Base-by-base conservation (phyloP, 2,329 filamentous ascomycete species). In the Aspergillus phoenicis region DNA sequence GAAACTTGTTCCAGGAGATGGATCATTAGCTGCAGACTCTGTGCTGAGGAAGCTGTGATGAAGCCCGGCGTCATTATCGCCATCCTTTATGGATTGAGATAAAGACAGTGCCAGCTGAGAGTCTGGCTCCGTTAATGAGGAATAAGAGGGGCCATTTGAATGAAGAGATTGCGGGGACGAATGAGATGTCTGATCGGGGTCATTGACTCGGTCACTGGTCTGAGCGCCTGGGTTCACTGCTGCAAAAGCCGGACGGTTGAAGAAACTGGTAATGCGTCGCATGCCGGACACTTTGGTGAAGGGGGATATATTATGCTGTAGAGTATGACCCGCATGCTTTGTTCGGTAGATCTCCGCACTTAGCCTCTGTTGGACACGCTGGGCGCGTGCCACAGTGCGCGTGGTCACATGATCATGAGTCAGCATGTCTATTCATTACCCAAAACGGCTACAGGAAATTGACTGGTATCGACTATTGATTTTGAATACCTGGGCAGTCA, bases 191-290 rank as follows among this genome's bases (percentile, higher is more conserved):
- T 64, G 62, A n/a, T 67, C 63, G 52, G 66, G 60, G 36, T 52
- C 41, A 53, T 64, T 53, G 17, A 36, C 30, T 33, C 59, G 57
- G 38, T 55, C 57, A 8, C 61, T 33, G 17, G 52, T 10, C 7
- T 22, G 45, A 20, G 17, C 30, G 13, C 64, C 62, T 45, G 47
- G 52, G 30, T 52, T 45, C 15, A 49, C 30, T 28, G 47, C 8
- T 20, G 61, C 52, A 53, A 65, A 70, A 71, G 28, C 68, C 58
- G 54, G 78, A 2, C 77, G 76, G 51, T 76, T 78, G 70, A 85
- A 84, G 65, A 81, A 84, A 57, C 80, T 78, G 8, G 73, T 75
- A 33, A 84, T 80, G 52, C 67, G 76, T 15, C 69, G 73, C 71
- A 75, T 74, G 28, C 58, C 60, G 62, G 60, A 55, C 43, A 49